Conservation (phyloP, 805 yeast species). For the Nakazawaea peltata region DNA sequence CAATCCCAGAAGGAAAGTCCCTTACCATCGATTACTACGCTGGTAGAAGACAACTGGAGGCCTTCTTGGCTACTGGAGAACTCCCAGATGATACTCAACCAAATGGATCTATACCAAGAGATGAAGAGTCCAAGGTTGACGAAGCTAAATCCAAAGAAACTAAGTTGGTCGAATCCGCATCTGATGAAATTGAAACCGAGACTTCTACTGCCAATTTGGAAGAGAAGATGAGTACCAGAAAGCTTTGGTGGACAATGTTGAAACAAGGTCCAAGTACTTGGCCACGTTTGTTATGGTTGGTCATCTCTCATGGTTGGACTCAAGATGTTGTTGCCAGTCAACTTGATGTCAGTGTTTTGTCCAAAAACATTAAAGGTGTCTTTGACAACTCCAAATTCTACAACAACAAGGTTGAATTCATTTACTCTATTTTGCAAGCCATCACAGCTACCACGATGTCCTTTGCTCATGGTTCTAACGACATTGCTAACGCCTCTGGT, state of each 20-base stretch:
- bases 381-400: slow-evolving; percentile 56
- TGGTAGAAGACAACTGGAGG: slow-evolving; percentile 39
- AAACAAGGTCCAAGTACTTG: slow-evolving; percentile 43
- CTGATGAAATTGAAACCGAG: slow-evolving; percentile 12
- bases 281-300: slow-evolving; percentile 42
- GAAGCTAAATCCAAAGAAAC: slow-evolving; percentile 18
- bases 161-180: neutral
- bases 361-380: slow-evolving; percentile 40
- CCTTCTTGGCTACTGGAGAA: slow-evolving; percentile 7
- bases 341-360: slow-evolving; percentile 29
- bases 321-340: slow-evolving; percentile 54
- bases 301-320: slow-evolving; percentile 51
- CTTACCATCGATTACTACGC: slow-evolving; percentile 57
- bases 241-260: slow-evolving; percentile 29
- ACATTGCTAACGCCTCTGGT: slow-evolving; percentile 72
- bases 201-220: slow-evolving; percentile 16
- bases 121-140: slow-evolving; percentile 11
- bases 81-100: slow-evolving; percentile 10
- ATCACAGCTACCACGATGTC: slow-evolving; percentile 75
- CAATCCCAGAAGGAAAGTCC: slow-evolving; percentile 51
- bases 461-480: slow-evolving; percentile 78
- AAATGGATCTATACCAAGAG: too few species aligned
- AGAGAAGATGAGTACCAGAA: slow-evolving; percentile 24
- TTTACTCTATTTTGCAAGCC: slow-evolving; percentile 62
- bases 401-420: slow-evolving; percentile 61